Evolutionary conservation across 768 basidiomycete species (phyloP), one percentile per base, ranked within the genome.

Genomic region (Austroboletus festivus): DNA sequence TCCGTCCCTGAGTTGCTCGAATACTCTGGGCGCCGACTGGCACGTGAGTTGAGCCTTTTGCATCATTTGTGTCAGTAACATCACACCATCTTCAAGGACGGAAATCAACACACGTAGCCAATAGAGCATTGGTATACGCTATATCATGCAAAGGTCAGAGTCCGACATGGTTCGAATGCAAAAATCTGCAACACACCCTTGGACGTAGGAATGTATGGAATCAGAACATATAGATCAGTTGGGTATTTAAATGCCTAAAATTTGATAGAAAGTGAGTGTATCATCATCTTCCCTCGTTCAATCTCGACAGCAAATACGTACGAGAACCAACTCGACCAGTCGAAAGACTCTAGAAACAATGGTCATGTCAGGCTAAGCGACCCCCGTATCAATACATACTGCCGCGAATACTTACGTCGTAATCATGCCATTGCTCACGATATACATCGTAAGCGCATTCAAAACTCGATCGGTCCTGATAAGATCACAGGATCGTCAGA

Each of bases 61-160:
- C 5, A 8, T n/a, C 31, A n/a, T 23, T 22, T 11, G 20, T 3
- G 43, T 44, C 22, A 44, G 43, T 16, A 24, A 4, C 28, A 5
- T 20, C 13, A 6, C 16, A 28, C 12, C 28, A 28, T n/a, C 30
- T 19, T 43, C 31, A 13, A 20, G n/a, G 3, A 15, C 2, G 33
- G 7, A 4, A 24, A 18, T 8, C 10, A 15, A 21, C 49, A 40
- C 38, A 46, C 43, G 43, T 50, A 8, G 38, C 43, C 15, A 50
- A 46, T 22, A 46, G 23, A 2, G 24, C n/a, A 13, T 50, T 37
- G 33, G 31, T 41, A 22, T 50, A 50, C 10, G 39, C 49, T 50
- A 24, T 22, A 15, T 33, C 13, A 13, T 10, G 31, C 13, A 15
- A 13, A 33, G 8, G 12, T 34, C 33, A 22, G 33, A 4, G n/a